Evolutionary conservation across 1,139 yeast species (phyloP).

Genomic region (Lodderomyces parapsilosis): DNA sequence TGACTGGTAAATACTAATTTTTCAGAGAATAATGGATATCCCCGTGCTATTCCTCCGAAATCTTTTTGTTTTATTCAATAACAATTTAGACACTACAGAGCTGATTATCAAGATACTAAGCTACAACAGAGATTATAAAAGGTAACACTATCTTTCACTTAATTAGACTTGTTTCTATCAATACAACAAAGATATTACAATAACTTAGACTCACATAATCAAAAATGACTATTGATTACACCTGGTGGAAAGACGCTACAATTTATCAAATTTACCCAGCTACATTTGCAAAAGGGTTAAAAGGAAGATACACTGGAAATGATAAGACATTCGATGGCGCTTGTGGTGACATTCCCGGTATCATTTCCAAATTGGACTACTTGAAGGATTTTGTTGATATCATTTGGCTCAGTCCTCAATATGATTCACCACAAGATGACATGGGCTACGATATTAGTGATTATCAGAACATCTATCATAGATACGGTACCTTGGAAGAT

Average conservation of each 20-base stretch:
- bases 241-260: constrained; percentile 60
- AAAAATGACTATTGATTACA: constrained; percentile 14
- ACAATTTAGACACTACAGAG: no score
- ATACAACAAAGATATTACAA: no score
- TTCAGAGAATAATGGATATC: no score
- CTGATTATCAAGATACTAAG: no score
- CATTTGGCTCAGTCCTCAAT: constrained; percentile 59
- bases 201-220: not conserved
- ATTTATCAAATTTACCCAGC: constrained; percentile 44
- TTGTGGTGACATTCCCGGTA: constrained; percentile 56
- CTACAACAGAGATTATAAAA: not conserved
- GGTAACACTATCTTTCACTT: not conserved
- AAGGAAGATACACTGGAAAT: constrained; percentile 36
- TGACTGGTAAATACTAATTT: no score
- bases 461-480: constrained; percentile 50
- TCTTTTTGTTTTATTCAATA: no score
- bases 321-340: constrained; percentile 61
- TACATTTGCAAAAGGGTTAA: constrained; percentile 3
- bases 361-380: constrained; percentile 51
- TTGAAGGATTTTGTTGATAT: constrained; percentile 48
- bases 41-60: no score
- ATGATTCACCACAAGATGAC: constrained; percentile 59
- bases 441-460: constrained; percentile 64
- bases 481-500: constrained; percentile 54
- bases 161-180: no score